These are phyloP conservation scores for Populus pruinosa DNA, from an alignment of 345 rosid genomes.

Conservation along the genomic window DNA sequence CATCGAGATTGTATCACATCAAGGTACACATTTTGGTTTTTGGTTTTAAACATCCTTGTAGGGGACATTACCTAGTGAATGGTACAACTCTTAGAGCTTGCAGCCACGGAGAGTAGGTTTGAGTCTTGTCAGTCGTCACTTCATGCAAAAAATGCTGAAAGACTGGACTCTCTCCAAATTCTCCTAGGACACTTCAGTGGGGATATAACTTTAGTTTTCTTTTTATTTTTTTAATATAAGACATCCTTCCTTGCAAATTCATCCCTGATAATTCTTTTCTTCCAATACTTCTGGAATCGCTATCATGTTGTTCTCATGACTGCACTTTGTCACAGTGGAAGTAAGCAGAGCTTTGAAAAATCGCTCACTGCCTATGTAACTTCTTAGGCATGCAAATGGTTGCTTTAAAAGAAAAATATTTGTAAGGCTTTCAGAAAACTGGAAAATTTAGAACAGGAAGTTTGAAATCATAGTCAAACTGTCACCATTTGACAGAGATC, in stretches of 20 bases:
- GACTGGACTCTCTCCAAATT: background rate
- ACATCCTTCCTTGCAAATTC: background rate
- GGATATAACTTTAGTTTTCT: background rate
- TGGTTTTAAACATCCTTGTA: background rate
- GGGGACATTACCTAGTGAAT: background rate
- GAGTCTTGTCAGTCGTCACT: background rate
- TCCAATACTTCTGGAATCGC: too few species aligned
- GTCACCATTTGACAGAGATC: too few species aligned
- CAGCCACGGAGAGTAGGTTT: background rate
- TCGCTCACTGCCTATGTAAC: too few species aligned
- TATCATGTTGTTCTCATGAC: too few species aligned
- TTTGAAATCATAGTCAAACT: too few species aligned
- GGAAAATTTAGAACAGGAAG: too few species aligned
- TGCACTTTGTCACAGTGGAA: too few species aligned
- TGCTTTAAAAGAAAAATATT: too few species aligned
- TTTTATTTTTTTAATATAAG: too few species aligned
- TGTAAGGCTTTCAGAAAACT: too few species aligned
- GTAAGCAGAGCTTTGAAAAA: too few species aligned
- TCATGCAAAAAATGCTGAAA: background rate
- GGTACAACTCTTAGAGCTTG: background rate
- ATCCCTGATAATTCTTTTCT: background rate
- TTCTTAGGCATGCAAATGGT: too few species aligned
- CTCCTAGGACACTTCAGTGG: background rate
- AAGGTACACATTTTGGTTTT: slow-evolving; percentile 38
- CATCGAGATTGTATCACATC: slow-evolving; percentile 67